These are phyloP conservation scores for Santalum album DNA, from an alignment of 164 flowering plant species.

Conservation along the genomic window DNA sequence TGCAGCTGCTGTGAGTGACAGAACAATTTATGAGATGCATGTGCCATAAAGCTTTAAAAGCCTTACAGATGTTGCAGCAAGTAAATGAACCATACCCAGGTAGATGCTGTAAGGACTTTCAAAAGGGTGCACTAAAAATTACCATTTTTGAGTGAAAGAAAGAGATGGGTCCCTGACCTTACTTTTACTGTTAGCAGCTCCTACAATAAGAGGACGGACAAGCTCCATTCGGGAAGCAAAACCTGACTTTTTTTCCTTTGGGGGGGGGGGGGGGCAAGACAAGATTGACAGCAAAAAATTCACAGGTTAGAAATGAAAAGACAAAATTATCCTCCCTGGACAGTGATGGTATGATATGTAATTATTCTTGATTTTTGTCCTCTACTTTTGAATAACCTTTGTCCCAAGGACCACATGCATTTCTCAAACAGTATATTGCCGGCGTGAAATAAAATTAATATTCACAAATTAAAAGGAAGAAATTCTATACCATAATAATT, in stretches of 20 bases:
- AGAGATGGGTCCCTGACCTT: constrained; percentile 13
- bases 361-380: constrained; percentile 10
- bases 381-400: constrained; percentile 12
- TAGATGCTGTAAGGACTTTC: neutral
- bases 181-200: constrained; percentile 2
- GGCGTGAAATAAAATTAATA: too few relatives aligned
- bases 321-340: too few relatives aligned
- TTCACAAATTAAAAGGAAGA: constrained; percentile 3
- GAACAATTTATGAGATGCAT: constrained; percentile 22
- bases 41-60: constrained; percentile 19
- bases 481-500: neutral
- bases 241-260: too few relatives aligned
- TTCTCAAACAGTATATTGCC: too few relatives aligned
- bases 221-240: constrained; percentile 4
- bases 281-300: constrained; percentile 7
- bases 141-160: neutral
- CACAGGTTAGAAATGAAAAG: neutral
- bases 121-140: constrained; percentile 3
- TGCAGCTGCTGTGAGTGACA: constrained; percentile 1
- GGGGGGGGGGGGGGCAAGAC: neutral
- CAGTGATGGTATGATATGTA: constrained; percentile 5
- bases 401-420: constrained; percentile 20
- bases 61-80: constrained; percentile 11
- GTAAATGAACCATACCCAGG: constrained; percentile 7
- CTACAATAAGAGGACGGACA: constrained; percentile 2